These are phyloP conservation scores for Diddensiella santjacobensis DNA, from an alignment of 805 yeast genomes.

Conservation along the genomic window DNA sequence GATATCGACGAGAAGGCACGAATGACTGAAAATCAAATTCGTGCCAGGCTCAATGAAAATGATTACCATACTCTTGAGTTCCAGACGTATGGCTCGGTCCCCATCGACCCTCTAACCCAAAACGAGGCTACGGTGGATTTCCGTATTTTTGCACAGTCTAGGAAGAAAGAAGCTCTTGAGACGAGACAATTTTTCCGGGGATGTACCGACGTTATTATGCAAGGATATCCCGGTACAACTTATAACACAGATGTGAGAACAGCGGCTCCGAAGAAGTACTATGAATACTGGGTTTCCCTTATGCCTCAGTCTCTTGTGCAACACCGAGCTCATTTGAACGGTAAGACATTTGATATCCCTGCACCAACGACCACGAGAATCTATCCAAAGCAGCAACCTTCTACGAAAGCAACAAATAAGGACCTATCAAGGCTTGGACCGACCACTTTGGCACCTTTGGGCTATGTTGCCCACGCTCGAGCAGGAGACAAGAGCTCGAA, in stretches of 20 bases:
- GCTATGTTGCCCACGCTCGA: neutral
- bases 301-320: neutral
- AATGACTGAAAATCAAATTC: neutral
- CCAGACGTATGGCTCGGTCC: neutral
- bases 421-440: neutral
- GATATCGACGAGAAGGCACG: neutral
- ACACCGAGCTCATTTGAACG: neutral
- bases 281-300: neutral
- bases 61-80: neutral
- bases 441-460: neutral
- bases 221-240: neutral
- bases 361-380: neutral
- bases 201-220: neutral
- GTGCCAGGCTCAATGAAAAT: neutral
- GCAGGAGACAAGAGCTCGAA: neutral
- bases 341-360: neutral
- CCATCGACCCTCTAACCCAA: neutral
- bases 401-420: neutral
- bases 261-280: neutral
- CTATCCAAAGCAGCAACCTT: neutral
- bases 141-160: neutral
- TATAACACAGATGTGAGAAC: neutral
- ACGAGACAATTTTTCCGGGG: neutral
- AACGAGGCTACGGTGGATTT: neutral
- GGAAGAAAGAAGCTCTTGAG: neutral